Conservation (phyloP, 2,329 filamentous ascomycete species). For the Colletotrichum tabaci region DNA sequence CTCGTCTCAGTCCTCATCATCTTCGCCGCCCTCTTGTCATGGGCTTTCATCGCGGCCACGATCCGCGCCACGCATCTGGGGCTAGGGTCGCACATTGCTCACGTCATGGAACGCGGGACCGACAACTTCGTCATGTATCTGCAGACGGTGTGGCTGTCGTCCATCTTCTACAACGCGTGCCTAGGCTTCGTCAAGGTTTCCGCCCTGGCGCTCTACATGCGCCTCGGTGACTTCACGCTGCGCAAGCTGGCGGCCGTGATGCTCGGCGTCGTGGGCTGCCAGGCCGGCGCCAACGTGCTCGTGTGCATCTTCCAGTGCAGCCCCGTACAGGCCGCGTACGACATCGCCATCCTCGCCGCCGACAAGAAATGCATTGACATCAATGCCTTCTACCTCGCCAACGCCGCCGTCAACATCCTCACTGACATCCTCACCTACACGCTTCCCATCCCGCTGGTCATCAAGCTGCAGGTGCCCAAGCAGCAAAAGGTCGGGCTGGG, state of each 20-base stretch:
- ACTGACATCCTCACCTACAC: constrained; percentile 62
- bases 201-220: constrained; percentile 61
- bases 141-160: constrained; percentile 58
- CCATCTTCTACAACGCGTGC: constrained; percentile 63
- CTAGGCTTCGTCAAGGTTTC: constrained; percentile 65
- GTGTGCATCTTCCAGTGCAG: constrained; percentile 60
- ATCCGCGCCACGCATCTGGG: constrained; percentile 48
- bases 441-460: constrained; percentile 60
- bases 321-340: constrained; percentile 58
- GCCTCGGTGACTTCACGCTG: constrained; percentile 57
- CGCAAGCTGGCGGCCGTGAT: constrained; percentile 55
- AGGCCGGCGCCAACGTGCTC: constrained; percentile 58
- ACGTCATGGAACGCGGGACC: constrained; percentile 43
- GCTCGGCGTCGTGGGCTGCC: constrained; percentile 56
- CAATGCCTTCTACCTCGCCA: constrained; percentile 62
- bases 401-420: constrained; percentile 62
- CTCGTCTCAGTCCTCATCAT: constrained; percentile 39
- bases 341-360: constrained; percentile 46
- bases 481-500: constrained; percentile 61
- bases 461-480: constrained; percentile 58
- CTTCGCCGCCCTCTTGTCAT: constrained; percentile 47
- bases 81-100: constrained; percentile 50
- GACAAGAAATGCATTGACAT: constrained; percentile 59
- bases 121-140: constrained; percentile 43
- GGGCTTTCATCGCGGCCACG: constrained; percentile 53